Evolutionary conservation across 2,329 filamentous ascomycete species (phyloP), one percentile per base, ranked within the genome.

Genomic region (Clathrospora elynae): DNA sequence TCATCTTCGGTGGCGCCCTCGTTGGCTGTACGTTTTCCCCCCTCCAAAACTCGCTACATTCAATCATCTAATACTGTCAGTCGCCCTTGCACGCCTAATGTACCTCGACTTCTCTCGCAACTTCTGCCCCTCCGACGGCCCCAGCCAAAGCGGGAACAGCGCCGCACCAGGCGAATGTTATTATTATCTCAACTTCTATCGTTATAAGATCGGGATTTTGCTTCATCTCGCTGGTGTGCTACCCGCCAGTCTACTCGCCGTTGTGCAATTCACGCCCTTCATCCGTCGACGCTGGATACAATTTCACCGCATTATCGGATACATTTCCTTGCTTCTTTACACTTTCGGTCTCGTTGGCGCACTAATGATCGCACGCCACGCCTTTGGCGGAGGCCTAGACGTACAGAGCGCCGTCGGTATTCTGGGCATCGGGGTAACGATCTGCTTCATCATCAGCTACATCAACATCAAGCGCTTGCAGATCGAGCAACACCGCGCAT

Each of bases 301-400:
- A 2, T 61, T 85, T 14, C 84, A 87, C 57, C 78, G 83, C 1
- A 73, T 86, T 41, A 81, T 78, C 37, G 84, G 84, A 1, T 85
- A 85, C 47, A 23, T 78, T 4, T 61, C 82, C 37, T 44, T 81
- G 0, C 40, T 79, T 0, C 67, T 86, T 0, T 69, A 77, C 2
- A 18, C 77, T 0, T 40, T 77, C 3, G 69, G 71, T 10, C 75
- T 76, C 2, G 69, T 70, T 0, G 78, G 78, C 0, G 80, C 76
- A 0, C 49, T 84, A 1, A 78, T 85, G 70, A 77, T 84, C 13
- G 66, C 71, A 0, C 71, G 74, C 0, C 70, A 70, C 18, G 64
- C 77, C 0, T 79, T 83, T 51, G 82, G 82, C 1, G 83, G 83
- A 1, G 73, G 70, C 0, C 28, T 82, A 0, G 74, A 76, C 2